Evolutionary conservation across 257 asterid species (phyloP).

Genomic region (Solanum pennellii): DNA sequence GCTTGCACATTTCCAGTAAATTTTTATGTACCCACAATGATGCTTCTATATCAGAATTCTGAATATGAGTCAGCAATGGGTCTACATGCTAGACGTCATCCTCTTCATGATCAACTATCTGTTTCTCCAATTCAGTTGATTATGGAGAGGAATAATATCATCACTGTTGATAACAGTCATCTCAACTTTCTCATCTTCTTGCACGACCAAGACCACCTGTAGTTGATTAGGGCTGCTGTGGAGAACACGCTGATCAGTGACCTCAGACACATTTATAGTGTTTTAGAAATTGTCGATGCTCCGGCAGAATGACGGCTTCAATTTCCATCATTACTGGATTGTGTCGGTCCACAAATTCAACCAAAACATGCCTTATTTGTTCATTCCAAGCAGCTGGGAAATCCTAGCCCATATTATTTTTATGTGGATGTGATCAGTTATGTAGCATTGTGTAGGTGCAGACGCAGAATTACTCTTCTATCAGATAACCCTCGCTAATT

Average conservation of each 20-base stretch:
- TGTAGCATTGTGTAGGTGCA: not conserved
- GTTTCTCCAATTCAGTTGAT: not conserved
- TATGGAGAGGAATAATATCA: not conserved
- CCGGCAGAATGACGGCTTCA: not conserved
- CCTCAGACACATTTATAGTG: not conserved
- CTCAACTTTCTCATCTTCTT: not conserved
- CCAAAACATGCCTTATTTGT: not conserved
- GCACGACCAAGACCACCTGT: not conserved
- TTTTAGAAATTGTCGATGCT: not conserved
- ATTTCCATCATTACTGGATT: not conserved
- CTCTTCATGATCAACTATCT: not conserved
- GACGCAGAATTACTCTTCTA: not conserved
- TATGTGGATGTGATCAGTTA: not conserved
- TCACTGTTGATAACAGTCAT: not conserved
- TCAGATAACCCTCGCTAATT: not conserved
- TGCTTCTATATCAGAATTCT: not conserved
- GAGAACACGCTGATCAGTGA: not conserved
- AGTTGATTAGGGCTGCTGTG: not conserved
- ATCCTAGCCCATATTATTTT: not conserved
- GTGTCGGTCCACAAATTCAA: not conserved
- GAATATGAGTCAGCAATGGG: not conserved
- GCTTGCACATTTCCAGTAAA: not conserved
- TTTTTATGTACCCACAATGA: not conserved
- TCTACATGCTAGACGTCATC: not conserved
- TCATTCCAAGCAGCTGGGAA: not conserved